These are phyloP conservation scores for Tricholoma bakamatsutake DNA, from an alignment of 768 basidiomycete genomes.

Conservation along the genomic window DNA sequence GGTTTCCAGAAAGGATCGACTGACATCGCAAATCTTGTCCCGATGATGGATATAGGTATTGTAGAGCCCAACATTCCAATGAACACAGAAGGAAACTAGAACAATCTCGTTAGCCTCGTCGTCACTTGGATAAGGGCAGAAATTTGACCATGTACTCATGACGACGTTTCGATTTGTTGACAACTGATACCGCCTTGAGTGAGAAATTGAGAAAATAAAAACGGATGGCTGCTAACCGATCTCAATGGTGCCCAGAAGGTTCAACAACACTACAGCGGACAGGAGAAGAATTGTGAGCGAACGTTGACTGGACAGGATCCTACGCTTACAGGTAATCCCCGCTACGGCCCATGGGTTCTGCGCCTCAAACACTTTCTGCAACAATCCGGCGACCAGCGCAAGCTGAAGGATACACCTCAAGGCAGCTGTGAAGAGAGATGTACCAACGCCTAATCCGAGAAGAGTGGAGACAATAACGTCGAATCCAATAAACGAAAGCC, in stretches of 20 bases:
- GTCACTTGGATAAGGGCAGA: neutral
- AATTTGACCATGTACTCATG: constrained; percentile 65
- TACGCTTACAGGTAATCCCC: constrained; percentile 58
- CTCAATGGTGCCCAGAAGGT: constrained; percentile 73
- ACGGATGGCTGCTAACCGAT: constrained; percentile 44
- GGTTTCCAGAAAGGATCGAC: constrained; percentile 80
- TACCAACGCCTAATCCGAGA: constrained; percentile 63
- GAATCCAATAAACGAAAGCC: constrained; percentile 7
- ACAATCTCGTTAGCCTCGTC: neutral
- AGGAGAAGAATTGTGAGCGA: neutral
- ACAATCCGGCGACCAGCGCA: constrained; percentile 57
- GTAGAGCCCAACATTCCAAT: constrained; percentile 68
- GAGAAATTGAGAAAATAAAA: neutral
- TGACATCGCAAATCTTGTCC: constrained; percentile 70
- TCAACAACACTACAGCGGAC: constrained; percentile 49
- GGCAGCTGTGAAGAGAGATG: constrained; percentile 61
- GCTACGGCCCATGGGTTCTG: constrained; percentile 69
- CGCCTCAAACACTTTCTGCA: constrained; percentile 70
- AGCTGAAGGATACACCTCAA: constrained; percentile 74
- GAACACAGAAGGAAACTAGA: constrained; percentile 59
- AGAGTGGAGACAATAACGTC: neutral
- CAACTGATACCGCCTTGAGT: constrained; percentile 34
- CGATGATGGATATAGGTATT: constrained; percentile 74
- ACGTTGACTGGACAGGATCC: neutral
- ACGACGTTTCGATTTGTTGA: constrained; percentile 73